Evolutionary conservation across 1,284 basidiomycete genomes (phyloP).

Genomic region (Ustilago nuda): DNA sequence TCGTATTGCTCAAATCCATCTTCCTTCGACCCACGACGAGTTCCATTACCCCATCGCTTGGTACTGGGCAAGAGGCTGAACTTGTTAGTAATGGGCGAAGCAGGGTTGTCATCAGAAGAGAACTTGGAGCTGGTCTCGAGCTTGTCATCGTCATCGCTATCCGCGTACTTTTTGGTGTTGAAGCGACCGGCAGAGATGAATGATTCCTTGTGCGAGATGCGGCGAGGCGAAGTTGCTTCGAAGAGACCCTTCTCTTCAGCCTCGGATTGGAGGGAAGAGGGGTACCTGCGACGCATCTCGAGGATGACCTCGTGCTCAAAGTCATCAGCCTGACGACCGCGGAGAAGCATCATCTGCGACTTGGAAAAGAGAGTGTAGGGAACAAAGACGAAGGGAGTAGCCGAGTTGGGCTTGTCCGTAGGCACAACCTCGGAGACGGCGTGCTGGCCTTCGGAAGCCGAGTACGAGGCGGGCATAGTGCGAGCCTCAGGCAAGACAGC

Average conservation of each 20-base stretch:
- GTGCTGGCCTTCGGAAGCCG: conserved; percentile 68
- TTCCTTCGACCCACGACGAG: conserved; percentile 25
- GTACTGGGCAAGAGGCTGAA: conserved; percentile 34
- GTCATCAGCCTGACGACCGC: conserved; percentile 69
- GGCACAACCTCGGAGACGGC: conserved; percentile 56
- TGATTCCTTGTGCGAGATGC: conserved; percentile 37
- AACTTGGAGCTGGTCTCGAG: conserved; percentile 44
- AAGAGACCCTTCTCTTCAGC: conserved; percentile 59
- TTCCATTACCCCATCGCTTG: conserved; percentile 32
- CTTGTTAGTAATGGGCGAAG: conserved; percentile 40
- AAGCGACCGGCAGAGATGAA: conserved; percentile 29
- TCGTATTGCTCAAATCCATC: conserved; percentile 21
- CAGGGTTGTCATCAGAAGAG: conserved; percentile 40
- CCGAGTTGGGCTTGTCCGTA: conserved; percentile 70
- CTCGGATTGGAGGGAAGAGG: conserved; percentile 46
- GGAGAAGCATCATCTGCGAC: conserved; percentile 71
- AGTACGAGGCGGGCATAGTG: conserved; percentile 58
- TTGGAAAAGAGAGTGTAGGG: conserved; percentile 72
- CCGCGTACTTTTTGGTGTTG: conserved; percentile 24
- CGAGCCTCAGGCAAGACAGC: conserved; percentile 71
- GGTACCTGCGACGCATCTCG: conserved; percentile 70
- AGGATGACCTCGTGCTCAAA: conserved; percentile 68
- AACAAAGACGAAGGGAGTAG: conserved; percentile 72
- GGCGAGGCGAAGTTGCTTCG: conserved; percentile 3
- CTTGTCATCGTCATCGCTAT: conserved; percentile 49